Percentiles rank a stretch among this genome's conserved stretches.
These are phyloP conservation scores for Penicillium lividum DNA, from an alignment of 495 filamentous ascomycete species.

Conservation along the genomic window DNA sequence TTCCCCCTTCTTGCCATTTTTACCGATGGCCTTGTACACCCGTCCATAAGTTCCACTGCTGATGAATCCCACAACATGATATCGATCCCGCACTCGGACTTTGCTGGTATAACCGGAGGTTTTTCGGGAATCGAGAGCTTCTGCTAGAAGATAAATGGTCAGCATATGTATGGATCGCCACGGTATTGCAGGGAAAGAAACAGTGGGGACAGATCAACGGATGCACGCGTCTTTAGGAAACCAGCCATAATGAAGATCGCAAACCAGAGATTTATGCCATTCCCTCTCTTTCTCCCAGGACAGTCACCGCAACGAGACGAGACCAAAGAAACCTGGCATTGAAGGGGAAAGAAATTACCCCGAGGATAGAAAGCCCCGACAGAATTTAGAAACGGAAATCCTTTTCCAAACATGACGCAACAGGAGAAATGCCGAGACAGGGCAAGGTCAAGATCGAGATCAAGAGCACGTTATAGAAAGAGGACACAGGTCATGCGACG, in stretches of 20 bases:
- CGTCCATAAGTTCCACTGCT: constrained; percentile 98
- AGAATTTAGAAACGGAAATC: constrained; percentile 46
- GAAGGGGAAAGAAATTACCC: constrained; percentile 45
- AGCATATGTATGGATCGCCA: constrained; percentile 12
- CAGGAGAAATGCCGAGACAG: constrained; percentile 16
- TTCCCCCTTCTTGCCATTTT: constrained; percentile 71
- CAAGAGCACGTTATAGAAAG: constrained; percentile 14
- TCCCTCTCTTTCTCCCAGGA: constrained; percentile 5
- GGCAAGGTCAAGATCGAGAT: constrained; percentile 1
- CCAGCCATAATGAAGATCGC: constrained; percentile 18
- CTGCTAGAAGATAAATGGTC: constrained; percentile 21
- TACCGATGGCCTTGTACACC: constrained; percentile 91
- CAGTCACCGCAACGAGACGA: constrained; percentile 15
- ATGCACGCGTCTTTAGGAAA: constrained; percentile 21
- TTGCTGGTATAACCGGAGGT: constrained; percentile 73
- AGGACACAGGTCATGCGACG: constrained; percentile 14
- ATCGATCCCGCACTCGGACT: constrained; percentile 84
- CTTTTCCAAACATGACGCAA: constrained; percentile 44
- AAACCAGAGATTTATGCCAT: constrained; percentile 15
- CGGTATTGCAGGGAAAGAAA: constrained; percentile 17
- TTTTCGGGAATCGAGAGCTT: constrained; percentile 43
- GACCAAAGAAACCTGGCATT: not conserved
- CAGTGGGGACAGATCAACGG: constrained; percentile 19
- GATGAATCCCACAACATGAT: constrained; percentile 97
- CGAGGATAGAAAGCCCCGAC: constrained; percentile 48